phyloP scores from a whole-genome alignment of 2,329 filamentous ascomycete species.

The Trichoderma atrobrunneum region DNA sequence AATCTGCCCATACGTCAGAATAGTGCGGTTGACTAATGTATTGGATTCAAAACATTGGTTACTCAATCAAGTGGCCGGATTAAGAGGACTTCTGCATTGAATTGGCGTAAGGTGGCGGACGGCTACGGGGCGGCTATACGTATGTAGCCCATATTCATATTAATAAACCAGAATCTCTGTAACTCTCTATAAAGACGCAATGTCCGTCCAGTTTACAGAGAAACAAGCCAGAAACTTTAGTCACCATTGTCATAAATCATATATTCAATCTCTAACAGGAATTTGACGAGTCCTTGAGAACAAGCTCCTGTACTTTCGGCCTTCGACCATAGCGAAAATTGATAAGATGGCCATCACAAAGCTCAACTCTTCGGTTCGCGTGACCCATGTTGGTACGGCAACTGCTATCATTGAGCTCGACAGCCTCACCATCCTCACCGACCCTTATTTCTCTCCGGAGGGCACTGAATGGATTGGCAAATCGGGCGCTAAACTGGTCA shows the following conservation, averaged over 20 bases:
- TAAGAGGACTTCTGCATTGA: not conserved
- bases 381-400: constrained; percentile 49
- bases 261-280: not conserved
- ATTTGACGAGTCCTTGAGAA: not conserved
- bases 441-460: constrained; percentile 44
- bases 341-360: not conserved
- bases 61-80: not conserved
- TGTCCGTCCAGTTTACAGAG: not conserved
- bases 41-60: not conserved
- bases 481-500: constrained; percentile 30
- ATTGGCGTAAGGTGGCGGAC: not conserved
- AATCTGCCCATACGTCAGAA: not conserved
- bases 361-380: constrained; percentile 24
- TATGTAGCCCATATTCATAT: not conserved
- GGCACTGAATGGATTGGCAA: constrained; percentile 34
- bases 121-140: not conserved
- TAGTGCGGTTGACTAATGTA: not conserved
- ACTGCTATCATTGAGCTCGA: constrained; percentile 45
- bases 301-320: not conserved
- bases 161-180: not conserved
- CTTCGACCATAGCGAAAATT: not conserved
- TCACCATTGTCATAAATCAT: not conserved
- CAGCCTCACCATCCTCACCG: constrained; percentile 42
- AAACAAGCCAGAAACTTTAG: not conserved
- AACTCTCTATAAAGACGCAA: not conserved